These are phyloP conservation scores for Sphagnurus paluster DNA, from an alignment of 1,284 basidiomycete genomes.

Conservation along the genomic window DNA sequence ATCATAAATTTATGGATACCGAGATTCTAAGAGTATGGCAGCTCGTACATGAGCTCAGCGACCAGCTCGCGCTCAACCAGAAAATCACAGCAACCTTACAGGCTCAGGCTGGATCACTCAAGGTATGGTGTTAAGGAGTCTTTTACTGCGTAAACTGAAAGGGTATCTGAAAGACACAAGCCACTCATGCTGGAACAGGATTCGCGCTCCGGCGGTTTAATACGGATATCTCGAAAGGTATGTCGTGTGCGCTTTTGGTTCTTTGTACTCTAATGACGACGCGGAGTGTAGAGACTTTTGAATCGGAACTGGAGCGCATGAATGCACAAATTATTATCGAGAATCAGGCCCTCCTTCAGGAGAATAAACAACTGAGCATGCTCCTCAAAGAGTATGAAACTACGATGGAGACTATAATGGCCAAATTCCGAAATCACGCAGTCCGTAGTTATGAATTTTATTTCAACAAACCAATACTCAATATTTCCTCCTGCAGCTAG, in stretches of 20 bases:
- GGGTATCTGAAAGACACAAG: conserved; percentile 61
- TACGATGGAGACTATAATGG: conserved; percentile 96
- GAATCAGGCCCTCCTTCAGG: conserved; percentile 89
- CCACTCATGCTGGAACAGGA: conserved; percentile 75
- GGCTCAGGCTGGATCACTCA: conserved; percentile 74
- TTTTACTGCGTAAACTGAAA: conserved; percentile 4
- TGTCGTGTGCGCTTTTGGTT: conserved; percentile 3
- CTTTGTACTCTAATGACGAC: conserved; percentile 3
- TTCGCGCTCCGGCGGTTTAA: conserved; percentile 89
- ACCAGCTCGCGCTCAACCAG: conserved; percentile 87
- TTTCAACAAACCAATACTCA: too few species aligned
- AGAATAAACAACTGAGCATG: conserved; percentile 90
- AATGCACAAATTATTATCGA: conserved; percentile 92
- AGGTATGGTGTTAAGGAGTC: conserved; percentile 48
- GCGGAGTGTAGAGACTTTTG: conserved; percentile 76
- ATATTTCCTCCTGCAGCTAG: conserved; percentile 66
- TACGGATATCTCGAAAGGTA: conserved; percentile 86
- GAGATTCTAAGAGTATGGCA: conserved; percentile 79
- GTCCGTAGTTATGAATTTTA: conserved; percentile 60
- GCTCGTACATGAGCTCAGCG: conserved; percentile 78
- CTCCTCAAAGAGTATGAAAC: conserved; percentile 94
- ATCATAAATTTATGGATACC: conserved; percentile 49
- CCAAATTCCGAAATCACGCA: conserved; percentile 90
- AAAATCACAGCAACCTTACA: conserved; percentile 76
- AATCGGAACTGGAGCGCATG: conserved; percentile 88